A percentile compares a stretch with the other conserved stretches of the same genome.
Evolutionary conservation across 2,329 filamentous ascomycete species (phyloP).

Genomic region (Acephala macrosclerotiorum): DNA sequence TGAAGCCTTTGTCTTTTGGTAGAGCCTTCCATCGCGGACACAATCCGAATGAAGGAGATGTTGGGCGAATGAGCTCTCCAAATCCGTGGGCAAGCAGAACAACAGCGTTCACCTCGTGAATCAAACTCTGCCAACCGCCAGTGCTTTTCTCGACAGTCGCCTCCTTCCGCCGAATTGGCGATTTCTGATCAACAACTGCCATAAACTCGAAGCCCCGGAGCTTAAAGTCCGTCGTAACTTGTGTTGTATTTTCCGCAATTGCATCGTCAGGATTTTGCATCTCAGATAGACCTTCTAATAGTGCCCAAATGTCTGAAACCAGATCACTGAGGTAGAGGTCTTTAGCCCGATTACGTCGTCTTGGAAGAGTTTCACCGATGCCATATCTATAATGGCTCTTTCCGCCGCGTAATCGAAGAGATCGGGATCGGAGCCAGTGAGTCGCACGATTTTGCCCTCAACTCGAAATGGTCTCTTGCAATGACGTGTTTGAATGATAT

Average conservation of each 20-base stretch:
- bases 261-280: conserved; percentile 1
- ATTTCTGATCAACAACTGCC: conserved; percentile 13
- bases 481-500: conserved; percentile 11
- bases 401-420: conserved; percentile 1
- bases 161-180: conserved; percentile 12
- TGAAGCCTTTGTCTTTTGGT: conserved; percentile 15
- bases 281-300: conserved; percentile 15
- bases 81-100: conserved; percentile 20
- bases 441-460: background rate
- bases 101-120: conserved; percentile 19
- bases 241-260: background rate
- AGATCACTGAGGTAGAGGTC: conserved; percentile 16
- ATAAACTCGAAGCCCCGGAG: conserved; percentile 25
- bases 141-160: background rate
- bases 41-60: background rate
- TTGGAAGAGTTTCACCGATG: background rate
- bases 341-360: background rate
- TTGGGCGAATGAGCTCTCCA: conserved; percentile 21
- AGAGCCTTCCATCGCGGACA: conserved; percentile 15
- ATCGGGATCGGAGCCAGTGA: background rate
- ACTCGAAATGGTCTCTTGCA: background rate
- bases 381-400: conserved; percentile 5
- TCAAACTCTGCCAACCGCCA: conserved; percentile 18
- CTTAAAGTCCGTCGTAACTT: background rate
- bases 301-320: conserved; percentile 14